Evolutionary conservation across 768 basidiomycete species (phyloP).

Genomic region (Mycena galericulata): DNA sequence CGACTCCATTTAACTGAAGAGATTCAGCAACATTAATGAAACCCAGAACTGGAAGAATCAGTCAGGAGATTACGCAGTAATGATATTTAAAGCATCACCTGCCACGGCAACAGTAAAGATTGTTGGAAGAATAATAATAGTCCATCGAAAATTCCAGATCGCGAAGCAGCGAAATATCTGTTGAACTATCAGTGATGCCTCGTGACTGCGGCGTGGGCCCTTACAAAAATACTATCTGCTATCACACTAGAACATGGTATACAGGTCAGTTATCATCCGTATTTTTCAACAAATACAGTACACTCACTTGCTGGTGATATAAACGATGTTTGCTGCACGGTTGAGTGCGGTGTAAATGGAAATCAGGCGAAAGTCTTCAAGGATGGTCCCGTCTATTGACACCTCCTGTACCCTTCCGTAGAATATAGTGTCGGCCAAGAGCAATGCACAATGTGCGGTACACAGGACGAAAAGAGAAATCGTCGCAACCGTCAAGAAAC

Average conservation of each 20-base stretch:
- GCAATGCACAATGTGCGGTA: slow-evolving; percentile 11
- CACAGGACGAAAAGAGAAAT: slow-evolving; percentile 9
- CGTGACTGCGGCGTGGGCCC: not conserved
- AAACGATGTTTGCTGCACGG: not conserved
- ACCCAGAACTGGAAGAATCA: not conserved
- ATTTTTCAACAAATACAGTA: not conserved
- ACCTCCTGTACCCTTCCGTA: too few relatives aligned
- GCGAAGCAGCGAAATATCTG: slow-evolving; percentile 25
- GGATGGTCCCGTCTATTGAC: too few relatives aligned
- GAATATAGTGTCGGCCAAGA: slow-evolving; percentile 3
- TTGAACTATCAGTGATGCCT: not conserved
- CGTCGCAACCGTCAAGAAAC: not conserved
- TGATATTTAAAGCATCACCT: slow-evolving; percentile 1
- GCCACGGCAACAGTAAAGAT: not conserved
- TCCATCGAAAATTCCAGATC: slow-evolving; percentile 10
- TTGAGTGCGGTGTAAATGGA: too few relatives aligned
- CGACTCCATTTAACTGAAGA: too few relatives aligned
- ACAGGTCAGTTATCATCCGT: not conserved
- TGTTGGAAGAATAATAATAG: slow-evolving; percentile 3
- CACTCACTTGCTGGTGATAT: slow-evolving; percentile 21
- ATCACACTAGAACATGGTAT: too few relatives aligned
- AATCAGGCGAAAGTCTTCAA: not conserved
- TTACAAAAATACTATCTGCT: slow-evolving; percentile 22
- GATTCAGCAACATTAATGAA: not conserved
- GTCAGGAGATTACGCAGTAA: slow-evolving; percentile 1